A percentile compares a stretch with the other conserved stretches of the same genome.
Conservation (phyloP, 2,329 filamentous ascomycete genomes). For the Penicillium sp. region DNA sequence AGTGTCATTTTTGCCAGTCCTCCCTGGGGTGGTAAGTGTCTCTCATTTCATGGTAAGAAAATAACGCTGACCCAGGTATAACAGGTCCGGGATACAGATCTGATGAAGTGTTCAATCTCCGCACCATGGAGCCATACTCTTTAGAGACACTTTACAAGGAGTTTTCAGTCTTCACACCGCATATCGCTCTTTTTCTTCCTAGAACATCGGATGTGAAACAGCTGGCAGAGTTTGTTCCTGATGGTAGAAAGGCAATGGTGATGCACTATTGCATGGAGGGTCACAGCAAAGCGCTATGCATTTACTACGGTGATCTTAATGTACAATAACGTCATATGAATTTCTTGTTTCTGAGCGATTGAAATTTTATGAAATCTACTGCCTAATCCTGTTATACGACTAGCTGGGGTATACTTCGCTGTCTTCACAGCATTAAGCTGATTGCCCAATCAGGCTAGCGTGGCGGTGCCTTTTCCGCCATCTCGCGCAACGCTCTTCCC, state of each 20-base stretch:
- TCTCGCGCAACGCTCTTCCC: constrained; percentile 2
- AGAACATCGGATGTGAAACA: constrained; percentile 80
- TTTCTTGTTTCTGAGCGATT: background rate
- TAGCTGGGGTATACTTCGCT: background rate
- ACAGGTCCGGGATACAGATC: constrained; percentile 62
- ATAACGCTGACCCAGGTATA: constrained; percentile 4
- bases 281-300: constrained; percentile 73
- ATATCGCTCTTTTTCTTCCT: constrained; percentile 76
- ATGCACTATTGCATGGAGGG: constrained; percentile 91
- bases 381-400: background rate
- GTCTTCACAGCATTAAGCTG: constrained; percentile 14
- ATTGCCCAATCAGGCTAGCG: constrained; percentile 30
- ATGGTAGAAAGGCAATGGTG: constrained; percentile 63
- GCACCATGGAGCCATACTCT: constrained; percentile 84
- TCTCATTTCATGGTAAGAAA: background rate
- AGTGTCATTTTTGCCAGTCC: constrained; percentile 69
- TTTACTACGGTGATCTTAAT: constrained; percentile 56
- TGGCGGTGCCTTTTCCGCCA: constrained; percentile 2
- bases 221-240: constrained; percentile 57
- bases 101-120: constrained; percentile 74
- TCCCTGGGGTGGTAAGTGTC: constrained; percentile 65
- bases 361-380: background rate
- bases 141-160: constrained; percentile 61
- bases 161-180: constrained; percentile 53
- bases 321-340: constrained; percentile 24